These are phyloP conservation scores for Boletellus sp. DNA, from an alignment of 768 basidiomycete species.

Conservation along the genomic window DNA sequence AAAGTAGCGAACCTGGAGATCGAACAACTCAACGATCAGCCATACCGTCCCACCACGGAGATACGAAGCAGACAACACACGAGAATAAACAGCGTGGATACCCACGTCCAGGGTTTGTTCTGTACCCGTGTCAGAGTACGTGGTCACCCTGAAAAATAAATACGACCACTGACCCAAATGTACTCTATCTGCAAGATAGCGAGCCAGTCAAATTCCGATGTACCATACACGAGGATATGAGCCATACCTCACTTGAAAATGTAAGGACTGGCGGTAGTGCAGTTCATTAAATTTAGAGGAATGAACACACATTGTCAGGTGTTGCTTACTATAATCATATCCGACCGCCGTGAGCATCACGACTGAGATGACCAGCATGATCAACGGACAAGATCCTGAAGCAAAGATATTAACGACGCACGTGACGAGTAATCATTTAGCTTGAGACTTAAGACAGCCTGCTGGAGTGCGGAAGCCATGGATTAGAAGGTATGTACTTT, in stretches of 20 bases:
- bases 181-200: constrained; percentile 1
- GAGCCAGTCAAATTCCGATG: background rate
- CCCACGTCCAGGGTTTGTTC: constrained; percentile 3
- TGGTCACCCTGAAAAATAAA: background rate
- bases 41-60: background rate
- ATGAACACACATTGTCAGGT: background rate
- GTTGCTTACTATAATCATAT: constrained; percentile 1
- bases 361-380: background rate
- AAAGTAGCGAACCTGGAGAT: constrained; percentile 1
- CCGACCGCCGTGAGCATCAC: background rate
- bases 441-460: background rate
- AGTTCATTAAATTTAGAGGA: background rate
- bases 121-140: background rate
- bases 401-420: background rate
- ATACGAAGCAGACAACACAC: background rate
- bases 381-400: too few relatives aligned
- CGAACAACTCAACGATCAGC: too few relatives aligned
- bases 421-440: background rate
- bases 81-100: background rate
- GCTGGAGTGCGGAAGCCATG: background rate
- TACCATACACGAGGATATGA: background rate
- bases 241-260: background rate
- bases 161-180: constrained; percentile 2
- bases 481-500: too few relatives aligned
- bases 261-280: background rate